These are phyloP conservation scores for Grosmannia penicillata DNA, from an alignment of 2,329 filamentous ascomycete genomes.

Conservation along the genomic window DNA sequence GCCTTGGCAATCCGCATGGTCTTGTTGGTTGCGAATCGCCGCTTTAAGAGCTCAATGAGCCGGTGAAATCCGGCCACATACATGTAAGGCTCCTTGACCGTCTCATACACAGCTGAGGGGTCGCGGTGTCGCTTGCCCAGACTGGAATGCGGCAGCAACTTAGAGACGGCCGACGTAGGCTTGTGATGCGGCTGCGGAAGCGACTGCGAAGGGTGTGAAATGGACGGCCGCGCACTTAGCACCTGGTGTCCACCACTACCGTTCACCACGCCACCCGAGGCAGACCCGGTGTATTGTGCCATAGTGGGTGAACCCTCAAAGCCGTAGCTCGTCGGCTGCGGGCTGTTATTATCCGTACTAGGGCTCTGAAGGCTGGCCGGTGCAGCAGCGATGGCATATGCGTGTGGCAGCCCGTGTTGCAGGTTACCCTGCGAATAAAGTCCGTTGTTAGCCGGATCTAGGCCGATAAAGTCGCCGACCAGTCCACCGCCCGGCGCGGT, in stretches of 20 bases:
- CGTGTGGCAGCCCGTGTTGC: conserved; percentile 48
- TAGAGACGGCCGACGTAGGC: conserved; percentile 25
- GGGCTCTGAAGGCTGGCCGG: conserved; percentile 49
- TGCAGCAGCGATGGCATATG: conserved; percentile 48
- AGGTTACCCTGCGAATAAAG: conserved; percentile 42
- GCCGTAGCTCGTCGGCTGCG: conserved; percentile 34
- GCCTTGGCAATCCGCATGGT: conserved; percentile 74
- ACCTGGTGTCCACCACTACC: conserved; percentile 1
- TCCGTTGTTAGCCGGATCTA: conserved; percentile 32
- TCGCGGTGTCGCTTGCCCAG: conserved; percentile 51
- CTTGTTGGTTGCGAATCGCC: conserved; percentile 63
- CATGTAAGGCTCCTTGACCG: conserved; percentile 78
- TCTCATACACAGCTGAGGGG: conserved; percentile 75
- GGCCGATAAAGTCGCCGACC: conserved; percentile 35
- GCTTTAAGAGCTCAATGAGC: conserved; percentile 65
- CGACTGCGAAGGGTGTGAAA: conserved; percentile 5
- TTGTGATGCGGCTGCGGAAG: conserved; percentile 18
- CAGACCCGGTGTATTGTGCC: conserved; percentile 15
- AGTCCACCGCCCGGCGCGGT: conserved; percentile 17
- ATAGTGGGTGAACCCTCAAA: conserved; percentile 41
- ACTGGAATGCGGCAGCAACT: conserved; percentile 30
- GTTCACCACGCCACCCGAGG: conserved; percentile 2
- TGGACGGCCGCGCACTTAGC: conserved; percentile 3
- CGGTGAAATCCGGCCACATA: conserved; percentile 86
- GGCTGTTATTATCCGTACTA: conserved; percentile 49